phyloP scores from a whole-genome alignment of 2,329 filamentous ascomycete genomes.

The Huntiella abstrusa region DNA sequence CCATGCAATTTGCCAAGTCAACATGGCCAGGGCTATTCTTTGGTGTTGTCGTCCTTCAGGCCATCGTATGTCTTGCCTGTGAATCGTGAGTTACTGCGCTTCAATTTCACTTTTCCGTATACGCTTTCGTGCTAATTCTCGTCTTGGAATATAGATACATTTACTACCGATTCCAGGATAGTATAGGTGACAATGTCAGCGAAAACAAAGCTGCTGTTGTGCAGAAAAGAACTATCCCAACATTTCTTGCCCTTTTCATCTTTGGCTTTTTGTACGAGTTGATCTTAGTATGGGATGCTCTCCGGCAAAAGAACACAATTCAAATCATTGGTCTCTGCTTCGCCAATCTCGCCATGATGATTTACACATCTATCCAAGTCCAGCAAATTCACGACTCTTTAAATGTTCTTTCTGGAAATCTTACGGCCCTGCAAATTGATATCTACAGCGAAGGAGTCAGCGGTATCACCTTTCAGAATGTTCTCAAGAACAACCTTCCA shows the following conservation, averaged over 20 bases:
- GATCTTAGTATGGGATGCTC: slow-evolving; percentile 76
- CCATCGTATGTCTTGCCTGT: slow-evolving; percentile 59
- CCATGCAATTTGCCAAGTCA: slow-evolving; percentile 58
- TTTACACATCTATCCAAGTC: slow-evolving; percentile 85
- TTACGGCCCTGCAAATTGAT: slow-evolving; percentile 1
- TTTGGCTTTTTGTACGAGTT: slow-evolving; percentile 92
- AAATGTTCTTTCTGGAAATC: slow-evolving; percentile 8
- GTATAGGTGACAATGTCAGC: slow-evolving; percentile 23
- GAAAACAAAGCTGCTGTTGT: slow-evolving; percentile 22
- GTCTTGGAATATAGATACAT: slow-evolving; percentile 44
- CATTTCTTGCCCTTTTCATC: slow-evolving; percentile 89
- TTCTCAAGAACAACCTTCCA: slow-evolving; percentile 23
- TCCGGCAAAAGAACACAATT: slow-evolving; percentile 93
- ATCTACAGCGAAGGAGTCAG: slow-evolving; percentile 3
- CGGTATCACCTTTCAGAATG: slow-evolving; percentile 12
- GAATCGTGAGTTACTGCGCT: slow-evolving; percentile 50
- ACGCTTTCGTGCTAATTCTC: neutral
- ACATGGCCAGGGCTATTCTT: slow-evolving; percentile 83
- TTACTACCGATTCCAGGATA: slow-evolving; percentile 68
- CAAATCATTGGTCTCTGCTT: slow-evolving; percentile 89
- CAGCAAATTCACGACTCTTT: slow-evolving; percentile 74
- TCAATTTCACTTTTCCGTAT: neutral
- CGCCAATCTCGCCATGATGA: slow-evolving; percentile 76
- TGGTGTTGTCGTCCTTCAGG: slow-evolving; percentile 53
- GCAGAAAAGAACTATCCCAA: slow-evolving; percentile 61